Conservation (phyloP, 345 rosid genomes). For the Arabis alpina region DNA sequence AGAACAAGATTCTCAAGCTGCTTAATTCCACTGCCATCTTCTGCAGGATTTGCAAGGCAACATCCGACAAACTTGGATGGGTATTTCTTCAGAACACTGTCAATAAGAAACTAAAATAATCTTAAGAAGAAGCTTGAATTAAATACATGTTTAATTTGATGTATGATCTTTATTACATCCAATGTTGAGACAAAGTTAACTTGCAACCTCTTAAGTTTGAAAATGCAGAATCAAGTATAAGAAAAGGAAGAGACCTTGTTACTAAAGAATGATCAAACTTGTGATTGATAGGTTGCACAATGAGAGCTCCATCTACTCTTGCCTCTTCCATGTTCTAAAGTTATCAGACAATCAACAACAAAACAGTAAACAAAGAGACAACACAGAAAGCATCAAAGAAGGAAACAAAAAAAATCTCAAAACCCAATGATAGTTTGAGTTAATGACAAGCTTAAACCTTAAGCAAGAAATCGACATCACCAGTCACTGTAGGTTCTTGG, state of each 20-base stretch:
- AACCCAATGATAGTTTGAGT: slow-evolving; percentile 7
- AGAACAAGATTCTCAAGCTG: slow-evolving; percentile 77
- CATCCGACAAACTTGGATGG: slow-evolving; percentile 88
- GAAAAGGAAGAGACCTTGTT: slow-evolving; percentile 58
- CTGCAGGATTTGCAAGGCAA: slow-evolving; percentile 95
- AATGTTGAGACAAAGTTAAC: not conserved
- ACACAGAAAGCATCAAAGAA: too few species aligned
- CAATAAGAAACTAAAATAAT: slow-evolving; percentile 29
- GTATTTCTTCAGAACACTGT: slow-evolving; percentile 72
- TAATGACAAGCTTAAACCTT: slow-evolving; percentile 54
- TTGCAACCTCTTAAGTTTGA: not conserved
- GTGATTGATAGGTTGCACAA: slow-evolving; percentile 96
- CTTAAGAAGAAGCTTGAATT: too few species aligned
- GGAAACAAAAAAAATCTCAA: too few species aligned
- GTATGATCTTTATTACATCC: not conserved
- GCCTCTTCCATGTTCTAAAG: slow-evolving; percentile 86
- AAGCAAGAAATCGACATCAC: slow-evolving; percentile 81
- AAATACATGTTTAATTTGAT: slow-evolving; percentile 23
- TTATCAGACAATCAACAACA: slow-evolving; percentile 4
- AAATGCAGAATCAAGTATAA: slow-evolving; percentile 6
- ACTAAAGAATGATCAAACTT: slow-evolving; percentile 90
- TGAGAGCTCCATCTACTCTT: slow-evolving; percentile 88
- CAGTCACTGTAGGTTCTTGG: slow-evolving; percentile 81
- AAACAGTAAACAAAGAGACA: too few species aligned
- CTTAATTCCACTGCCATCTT: slow-evolving; percentile 76